phyloP scores from a whole-genome alignment of 176 grass and related monocot species.

The Oryza rufipogon region DNA sequence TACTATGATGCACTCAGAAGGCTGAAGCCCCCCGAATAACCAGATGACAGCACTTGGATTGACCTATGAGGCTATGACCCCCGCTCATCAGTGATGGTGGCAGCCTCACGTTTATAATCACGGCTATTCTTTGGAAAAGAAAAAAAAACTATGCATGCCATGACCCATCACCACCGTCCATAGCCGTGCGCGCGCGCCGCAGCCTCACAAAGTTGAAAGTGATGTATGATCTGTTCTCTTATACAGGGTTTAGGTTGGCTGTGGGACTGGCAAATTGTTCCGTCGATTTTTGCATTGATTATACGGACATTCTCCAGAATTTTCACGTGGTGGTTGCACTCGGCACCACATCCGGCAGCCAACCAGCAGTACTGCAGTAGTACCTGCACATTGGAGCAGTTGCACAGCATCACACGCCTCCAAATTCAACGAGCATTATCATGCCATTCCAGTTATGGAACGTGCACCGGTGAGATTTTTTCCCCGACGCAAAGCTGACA shows the following conservation, averaged over 20 bases:
- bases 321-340: conserved; percentile 9
- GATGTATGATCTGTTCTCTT: background rate
- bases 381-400: background rate
- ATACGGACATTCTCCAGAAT: background rate
- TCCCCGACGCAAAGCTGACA: background rate
- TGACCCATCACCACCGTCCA: conserved; percentile 21
- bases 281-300: background rate
- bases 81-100: no score
- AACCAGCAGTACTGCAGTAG: background rate
- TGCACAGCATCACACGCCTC: background rate
- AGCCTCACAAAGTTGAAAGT: background rate
- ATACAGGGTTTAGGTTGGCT: background rate
- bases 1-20: no score
- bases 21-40: no score
- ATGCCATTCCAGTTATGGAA: background rate
- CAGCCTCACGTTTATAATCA: no score
- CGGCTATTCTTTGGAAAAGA: no score
- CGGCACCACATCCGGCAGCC: background rate
- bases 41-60: no score
- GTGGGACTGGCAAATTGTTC: background rate
- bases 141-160: no score
- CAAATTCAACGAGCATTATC: background rate
- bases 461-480: background rate
- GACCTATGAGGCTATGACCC: no score
- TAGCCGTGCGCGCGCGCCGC: background rate